phyloP scores from a whole-genome alignment of 352 stramenopile genomes.

The Pythium insidiosum region DNA sequence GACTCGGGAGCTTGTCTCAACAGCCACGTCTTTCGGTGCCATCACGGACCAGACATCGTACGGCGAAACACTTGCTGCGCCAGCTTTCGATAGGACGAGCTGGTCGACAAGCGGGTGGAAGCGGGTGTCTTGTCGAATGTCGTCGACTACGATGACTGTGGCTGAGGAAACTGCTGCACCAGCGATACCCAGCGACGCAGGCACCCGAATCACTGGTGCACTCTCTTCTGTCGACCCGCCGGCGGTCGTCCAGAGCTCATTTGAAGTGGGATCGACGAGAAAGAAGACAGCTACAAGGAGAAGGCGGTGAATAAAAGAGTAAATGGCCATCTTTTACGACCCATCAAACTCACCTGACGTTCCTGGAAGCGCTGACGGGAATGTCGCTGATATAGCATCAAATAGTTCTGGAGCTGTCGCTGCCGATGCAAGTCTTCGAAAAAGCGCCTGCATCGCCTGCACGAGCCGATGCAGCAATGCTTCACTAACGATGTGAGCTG shows the following conservation, averaged over 20 bases:
- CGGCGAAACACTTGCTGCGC: too few species aligned
- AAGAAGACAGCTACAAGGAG: constrained; percentile 35
- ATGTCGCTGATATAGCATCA: constrained; percentile 19
- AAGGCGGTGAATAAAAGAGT: not conserved
- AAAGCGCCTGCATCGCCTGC: constrained; percentile 28
- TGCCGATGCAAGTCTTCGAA: constrained; percentile 28
- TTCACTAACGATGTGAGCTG: too few species aligned
- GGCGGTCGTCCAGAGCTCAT: constrained; percentile 57
- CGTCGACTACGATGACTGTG: constrained; percentile 26
- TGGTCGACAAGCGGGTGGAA: constrained; percentile 69
- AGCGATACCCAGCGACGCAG: constrained; percentile 46
- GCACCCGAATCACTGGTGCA: too few species aligned
- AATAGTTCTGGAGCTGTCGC: constrained; percentile 36
- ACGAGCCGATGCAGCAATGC: not conserved
- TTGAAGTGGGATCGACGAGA: constrained; percentile 44
- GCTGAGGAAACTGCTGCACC: constrained; percentile 31
- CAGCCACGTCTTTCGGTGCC: too few species aligned
- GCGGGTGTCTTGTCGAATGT: constrained; percentile 28
- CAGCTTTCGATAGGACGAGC: too few species aligned
- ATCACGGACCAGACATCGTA: too few species aligned
- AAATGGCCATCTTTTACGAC: too few species aligned
- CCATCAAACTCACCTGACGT: not conserved
- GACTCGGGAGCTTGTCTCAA: too few species aligned
- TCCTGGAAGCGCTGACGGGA: constrained; percentile 4
- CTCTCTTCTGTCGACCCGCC: too few species aligned